Evolutionary conservation across 345 rosid genomes (phyloP), one percentile per base, ranked within the genome.

Genomic region (Salix udensis): DNA sequence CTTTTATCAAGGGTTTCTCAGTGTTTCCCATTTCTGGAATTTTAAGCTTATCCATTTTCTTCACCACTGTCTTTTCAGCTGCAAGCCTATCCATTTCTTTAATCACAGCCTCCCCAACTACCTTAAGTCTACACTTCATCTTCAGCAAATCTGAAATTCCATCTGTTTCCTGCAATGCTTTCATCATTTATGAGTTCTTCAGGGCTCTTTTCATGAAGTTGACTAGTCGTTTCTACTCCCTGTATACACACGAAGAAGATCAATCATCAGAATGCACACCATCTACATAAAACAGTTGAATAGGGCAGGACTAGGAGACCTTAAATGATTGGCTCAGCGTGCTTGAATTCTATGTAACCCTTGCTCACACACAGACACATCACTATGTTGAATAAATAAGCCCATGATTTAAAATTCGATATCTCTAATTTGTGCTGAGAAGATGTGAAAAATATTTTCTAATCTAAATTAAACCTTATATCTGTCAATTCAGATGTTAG

Each of bases 71-170:
- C 82, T 88, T 85, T 76, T 85, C 76, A 21, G 76, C 68, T 53
- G 44, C 72, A 52, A 66, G 67, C 73, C 73, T 78, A 8, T 66
- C 46, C 55, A 40, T 58, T 67, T 78, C 26, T 40, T 55, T 76
- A 39, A 44, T 26, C 71, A 77, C 58, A 4, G 73, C 76, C 65
- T 70, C 74, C 65, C 74, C 93, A 72, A 90, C 86, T 68, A 86
- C 88, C 76, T 83, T 84, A 34, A 86, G 82, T 78, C 83, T 81
- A 42, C 84, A 77, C 72, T 86, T 88, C 81, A 88, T 84, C 80
- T 86, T 81, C 82, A 82, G 82, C 82, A 88, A 84, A 73, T 87
- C 87, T 39, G 86, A 84, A 83, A 85, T 74, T 76, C 86, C 91
- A 79, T 75, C 87, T n/a, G 82, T 65, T 77, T 72, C 67, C 67